phyloP scores from a whole-genome alignment of 2,329 filamentous ascomycete species.

The Pseudogymnoascus sp. region DNA sequence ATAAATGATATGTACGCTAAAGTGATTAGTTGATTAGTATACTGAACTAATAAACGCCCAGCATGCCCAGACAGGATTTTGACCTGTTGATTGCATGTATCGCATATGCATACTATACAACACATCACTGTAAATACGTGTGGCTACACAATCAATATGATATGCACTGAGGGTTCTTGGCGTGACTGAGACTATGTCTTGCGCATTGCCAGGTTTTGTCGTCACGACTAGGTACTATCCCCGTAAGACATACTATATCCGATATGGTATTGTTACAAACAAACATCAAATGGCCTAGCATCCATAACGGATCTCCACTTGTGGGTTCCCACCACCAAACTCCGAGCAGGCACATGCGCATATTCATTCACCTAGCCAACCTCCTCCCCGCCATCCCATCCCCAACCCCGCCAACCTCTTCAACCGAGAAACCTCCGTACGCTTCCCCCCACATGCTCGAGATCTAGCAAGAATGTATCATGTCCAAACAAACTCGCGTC shows the following conservation, averaged over 20 bases:
- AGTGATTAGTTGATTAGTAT: neutral
- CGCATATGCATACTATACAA: neutral
- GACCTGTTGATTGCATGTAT: neutral
- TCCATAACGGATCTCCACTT: slow-evolving; percentile 4
- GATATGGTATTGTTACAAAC: slow-evolving; percentile 3
- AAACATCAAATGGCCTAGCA: neutral
- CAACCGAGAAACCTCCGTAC: slow-evolving; percentile 66
- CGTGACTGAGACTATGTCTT: neutral
- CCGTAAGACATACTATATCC: neutral
- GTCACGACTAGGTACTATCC: neutral
- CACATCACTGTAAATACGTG: neutral
- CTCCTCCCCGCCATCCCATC: neutral
- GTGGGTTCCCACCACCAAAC: neutral
- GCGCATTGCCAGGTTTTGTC: neutral
- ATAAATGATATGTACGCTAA: neutral
- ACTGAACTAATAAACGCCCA: neutral
- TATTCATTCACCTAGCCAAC: neutral
- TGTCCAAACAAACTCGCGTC: slow-evolving; percentile 93
- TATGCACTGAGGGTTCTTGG: slow-evolving; percentile 2
- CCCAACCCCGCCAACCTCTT: neutral
- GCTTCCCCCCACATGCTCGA: slow-evolving; percentile 84
- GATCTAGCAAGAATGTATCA: slow-evolving; percentile 88
- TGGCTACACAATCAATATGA: neutral
- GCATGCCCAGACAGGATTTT: neutral
- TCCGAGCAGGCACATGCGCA: neutral